These are phyloP conservation scores for Cystoisospora suis DNA, from an alignment of 169 alveolate genomes.

Conservation along the genomic window DNA sequence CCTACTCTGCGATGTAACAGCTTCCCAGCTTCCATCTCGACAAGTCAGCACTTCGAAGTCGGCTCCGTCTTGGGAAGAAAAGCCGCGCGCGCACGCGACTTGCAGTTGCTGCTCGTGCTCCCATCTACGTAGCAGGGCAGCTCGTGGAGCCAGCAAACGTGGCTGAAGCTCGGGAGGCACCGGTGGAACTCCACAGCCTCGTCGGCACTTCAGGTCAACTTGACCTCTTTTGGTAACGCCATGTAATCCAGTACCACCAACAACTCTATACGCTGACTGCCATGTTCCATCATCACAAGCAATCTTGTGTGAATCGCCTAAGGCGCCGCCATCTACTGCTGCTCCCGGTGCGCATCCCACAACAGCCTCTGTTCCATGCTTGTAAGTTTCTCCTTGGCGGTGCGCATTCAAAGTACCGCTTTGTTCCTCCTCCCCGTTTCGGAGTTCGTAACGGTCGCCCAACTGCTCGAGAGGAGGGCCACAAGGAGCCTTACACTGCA, in stretches of 20 bases:
- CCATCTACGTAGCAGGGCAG: conserved; percentile 16
- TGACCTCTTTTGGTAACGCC: too few relatives aligned
- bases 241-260: background rate
- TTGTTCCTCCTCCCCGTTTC: background rate
- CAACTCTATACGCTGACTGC: conserved; percentile 21
- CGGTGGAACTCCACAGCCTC: conserved; percentile 29
- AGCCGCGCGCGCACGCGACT: background rate
- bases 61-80: background rate
- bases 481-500: conserved; percentile 29
- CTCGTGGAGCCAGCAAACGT: background rate
- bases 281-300: conserved; percentile 4
- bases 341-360: conserved; percentile 28
- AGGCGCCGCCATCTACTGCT: conserved; percentile 10
- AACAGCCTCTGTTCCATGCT: background rate
- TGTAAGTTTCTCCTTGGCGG: background rate
- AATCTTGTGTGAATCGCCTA: background rate
- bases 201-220: conserved; percentile 31
- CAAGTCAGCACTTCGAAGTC: background rate
- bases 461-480: conserved; percentile 3
- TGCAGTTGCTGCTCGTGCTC: conserved; percentile 27
- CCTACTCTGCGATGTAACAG: background rate
- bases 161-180: conserved; percentile 21
- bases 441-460: conserved; percentile 30
- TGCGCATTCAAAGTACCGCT: background rate
- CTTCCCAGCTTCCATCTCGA: conserved; percentile 6